Conservation (phyloP, 345 rosid genomes). For the Aquilaria yunnanensis region DNA sequence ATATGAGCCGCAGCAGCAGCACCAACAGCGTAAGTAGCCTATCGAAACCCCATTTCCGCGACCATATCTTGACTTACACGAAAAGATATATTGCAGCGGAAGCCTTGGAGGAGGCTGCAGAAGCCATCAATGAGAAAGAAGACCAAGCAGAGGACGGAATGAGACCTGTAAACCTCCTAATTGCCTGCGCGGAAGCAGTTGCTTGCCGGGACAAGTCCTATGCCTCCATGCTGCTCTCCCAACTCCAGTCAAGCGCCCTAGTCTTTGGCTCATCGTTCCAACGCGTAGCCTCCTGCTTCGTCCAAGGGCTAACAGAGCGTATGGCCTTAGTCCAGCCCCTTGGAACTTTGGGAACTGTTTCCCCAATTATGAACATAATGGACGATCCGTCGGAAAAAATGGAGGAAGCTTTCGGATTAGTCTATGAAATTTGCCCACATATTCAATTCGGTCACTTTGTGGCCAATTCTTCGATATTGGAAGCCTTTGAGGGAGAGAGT, state of each 20-base stretch:
- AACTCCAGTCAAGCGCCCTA: constrained; percentile 39
- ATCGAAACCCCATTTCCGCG: constrained; percentile 32
- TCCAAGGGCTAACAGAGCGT: constrained; percentile 52
- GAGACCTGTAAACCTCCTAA: constrained; percentile 48
- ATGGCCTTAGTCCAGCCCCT: constrained; percentile 40
- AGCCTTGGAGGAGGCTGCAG: constrained; percentile 44
- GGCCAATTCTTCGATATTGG: constrained; percentile 53
- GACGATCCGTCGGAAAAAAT: constrained; percentile 33
- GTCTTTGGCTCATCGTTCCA: constrained; percentile 62
- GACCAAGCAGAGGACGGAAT: constrained; percentile 37
- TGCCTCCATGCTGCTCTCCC: constrained; percentile 42
- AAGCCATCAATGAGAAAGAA: constrained; percentile 21
- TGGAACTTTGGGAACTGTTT: constrained; percentile 24
- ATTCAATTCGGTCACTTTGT: constrained; percentile 54
- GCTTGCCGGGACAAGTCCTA: constrained; percentile 60
- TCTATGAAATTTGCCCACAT: constrained; percentile 56
- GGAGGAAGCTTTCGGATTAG: constrained; percentile 52
- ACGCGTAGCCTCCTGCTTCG: constrained; percentile 65
- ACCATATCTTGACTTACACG: constrained; percentile 37
- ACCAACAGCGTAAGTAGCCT: constrained; percentile 22
- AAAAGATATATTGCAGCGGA: constrained; percentile 36
- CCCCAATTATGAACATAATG: constrained; percentile 31
- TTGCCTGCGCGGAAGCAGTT: constrained; percentile 64
- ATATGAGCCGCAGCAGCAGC: constrained; percentile 27
- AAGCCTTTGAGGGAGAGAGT: constrained; percentile 82